phyloP scores from a whole-genome alignment of 371 early-diverging fungal genomes.

The Mortierella sp. region DNA sequence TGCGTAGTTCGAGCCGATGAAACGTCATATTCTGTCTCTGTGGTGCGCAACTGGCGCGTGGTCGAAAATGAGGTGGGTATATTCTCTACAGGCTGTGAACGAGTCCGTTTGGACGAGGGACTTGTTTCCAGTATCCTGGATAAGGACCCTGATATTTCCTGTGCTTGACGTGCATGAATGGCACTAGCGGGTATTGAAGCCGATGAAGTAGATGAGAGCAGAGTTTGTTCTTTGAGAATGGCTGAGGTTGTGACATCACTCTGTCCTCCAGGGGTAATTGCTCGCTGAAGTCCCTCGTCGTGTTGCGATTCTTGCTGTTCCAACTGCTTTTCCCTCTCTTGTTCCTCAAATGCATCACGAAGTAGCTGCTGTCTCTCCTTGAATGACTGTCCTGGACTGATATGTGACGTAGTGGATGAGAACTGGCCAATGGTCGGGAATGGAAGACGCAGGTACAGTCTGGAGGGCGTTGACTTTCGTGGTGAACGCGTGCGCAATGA shows the following conservation, averaged over 20 bases:
- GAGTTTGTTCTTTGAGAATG: no score
- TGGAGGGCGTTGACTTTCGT: slow-evolving; percentile 3
- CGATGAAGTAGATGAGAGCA: background rate
- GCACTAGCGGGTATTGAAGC: slow-evolving; percentile 5
- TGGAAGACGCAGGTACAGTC: slow-evolving; percentile 17
- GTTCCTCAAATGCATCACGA: slow-evolving; percentile 6
- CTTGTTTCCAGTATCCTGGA: background rate
- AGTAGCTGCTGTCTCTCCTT: slow-evolving; percentile 8
- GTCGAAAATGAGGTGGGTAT: background rate
- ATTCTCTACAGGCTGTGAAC: background rate
- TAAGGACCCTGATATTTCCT: slow-evolving; percentile 6
- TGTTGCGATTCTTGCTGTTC: background rate
- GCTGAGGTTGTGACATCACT: background rate
- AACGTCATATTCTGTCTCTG: slow-evolving; percentile 23
- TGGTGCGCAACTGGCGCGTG: slow-evolving; percentile 8
- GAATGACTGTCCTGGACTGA: slow-evolving; percentile 11
- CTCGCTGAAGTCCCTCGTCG: background rate
- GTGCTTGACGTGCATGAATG: background rate
- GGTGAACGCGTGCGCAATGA: slow-evolving; percentile 2
- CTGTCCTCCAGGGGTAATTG: background rate
- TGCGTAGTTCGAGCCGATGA: slow-evolving; percentile 7
- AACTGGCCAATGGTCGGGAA: slow-evolving; percentile 12
- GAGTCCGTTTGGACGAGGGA: background rate
- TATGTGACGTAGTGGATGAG: background rate
- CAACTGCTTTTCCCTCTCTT: background rate